Evolutionary conservation across 305 asterid species (phyloP), one percentile per base, ranked within the genome.

Genomic region (Solanum aculeatissimum): DNA sequence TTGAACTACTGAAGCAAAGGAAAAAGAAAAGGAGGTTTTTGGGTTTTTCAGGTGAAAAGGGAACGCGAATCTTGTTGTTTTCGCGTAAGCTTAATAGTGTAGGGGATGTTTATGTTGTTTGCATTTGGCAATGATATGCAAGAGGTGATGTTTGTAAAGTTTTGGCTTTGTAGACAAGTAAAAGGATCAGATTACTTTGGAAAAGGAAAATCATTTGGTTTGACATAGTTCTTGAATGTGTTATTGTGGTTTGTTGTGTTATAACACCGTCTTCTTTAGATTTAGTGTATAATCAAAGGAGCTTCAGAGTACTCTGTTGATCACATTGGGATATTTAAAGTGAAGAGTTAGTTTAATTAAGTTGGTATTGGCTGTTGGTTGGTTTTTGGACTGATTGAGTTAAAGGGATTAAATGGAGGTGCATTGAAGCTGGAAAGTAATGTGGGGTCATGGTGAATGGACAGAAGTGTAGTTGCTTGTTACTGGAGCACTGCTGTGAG

Each of bases 361-460:
- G 78, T 25, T 29, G 74, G 72, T 27, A 8, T 60, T 60, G 68
- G 68, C 18, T 60, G 38, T 23, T 60, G 69, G 74, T 21, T 29
- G 62, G 32, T 53, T 27, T 66, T 49, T 83, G 85, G 66, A 62
- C 43, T 43, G 78, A 45, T 82, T 82, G 78, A 63, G 75, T 29
- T 66, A 53, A 66, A 66, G 63, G 63, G 47, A 82, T 49, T 43
- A 32, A 69, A 84, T 84, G 86, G 83, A 84, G 72, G 68, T 42
- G 58, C 66, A 47, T 62, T 79, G 80, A 83, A 74, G 84, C 88
- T 86, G 92, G 91, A 89, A 87, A 90, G 91, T 92, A 92, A 86
- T 82, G 88, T 84, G 85, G 88, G 89, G 93, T 80, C 85, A 89
- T 91, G 93, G 89, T 92, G 91, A 88, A 88, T 87, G 89, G 89